These are phyloP conservation scores for Colletotrichum tabaci DNA, from an alignment of 2,329 filamentous ascomycete genomes.

Conservation along the genomic window DNA sequence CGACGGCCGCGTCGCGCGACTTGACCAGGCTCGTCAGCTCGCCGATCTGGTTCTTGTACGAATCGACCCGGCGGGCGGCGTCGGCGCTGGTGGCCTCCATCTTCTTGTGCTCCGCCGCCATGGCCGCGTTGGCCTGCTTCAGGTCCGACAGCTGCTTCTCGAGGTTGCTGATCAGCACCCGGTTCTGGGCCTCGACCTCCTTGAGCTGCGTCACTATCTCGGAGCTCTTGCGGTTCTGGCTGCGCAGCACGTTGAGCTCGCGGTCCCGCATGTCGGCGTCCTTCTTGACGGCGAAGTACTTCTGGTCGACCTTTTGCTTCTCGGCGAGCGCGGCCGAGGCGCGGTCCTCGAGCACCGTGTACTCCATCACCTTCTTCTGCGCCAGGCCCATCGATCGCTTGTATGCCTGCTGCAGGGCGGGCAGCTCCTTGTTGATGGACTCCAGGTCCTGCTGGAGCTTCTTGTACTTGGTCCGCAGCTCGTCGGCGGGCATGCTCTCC, in stretches of 20 bases:
- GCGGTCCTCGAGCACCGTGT: conserved; percentile 82
- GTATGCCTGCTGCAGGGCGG: conserved; percentile 91
- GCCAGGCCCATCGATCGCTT: conserved; percentile 89
- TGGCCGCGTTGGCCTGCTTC: conserved; percentile 81
- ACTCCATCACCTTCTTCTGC: conserved; percentile 88
- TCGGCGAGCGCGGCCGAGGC: conserved; percentile 82
- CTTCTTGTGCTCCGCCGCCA: conserved; percentile 80
- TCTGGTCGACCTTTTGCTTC: conserved; percentile 97
- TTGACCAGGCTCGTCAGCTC: conserved; percentile 83
- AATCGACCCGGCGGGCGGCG: conserved; percentile 77
- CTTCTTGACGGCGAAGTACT: conserved; percentile 97
- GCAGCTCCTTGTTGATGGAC: conserved; percentile 88
- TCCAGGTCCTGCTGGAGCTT: conserved; percentile 85
- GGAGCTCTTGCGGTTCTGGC: conserved; percentile 89
- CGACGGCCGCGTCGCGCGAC: conserved; percentile 77
- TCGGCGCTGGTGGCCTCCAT: conserved; percentile 82
- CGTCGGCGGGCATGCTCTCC: conserved; percentile 75
- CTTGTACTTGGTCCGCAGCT: conserved; percentile 80
- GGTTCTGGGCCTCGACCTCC: conserved; percentile 85
- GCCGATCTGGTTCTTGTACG: conserved; percentile 80
- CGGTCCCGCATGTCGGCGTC: conserved; percentile 88
- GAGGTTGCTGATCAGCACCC: conserved; percentile 83
- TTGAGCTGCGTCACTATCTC: conserved; percentile 96
- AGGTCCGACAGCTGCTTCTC: conserved; percentile 93
- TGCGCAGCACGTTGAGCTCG: conserved; percentile 84